phyloP scores from a whole-genome alignment of 148 eudicot species.

The Dianthus caryophyllus region DNA sequence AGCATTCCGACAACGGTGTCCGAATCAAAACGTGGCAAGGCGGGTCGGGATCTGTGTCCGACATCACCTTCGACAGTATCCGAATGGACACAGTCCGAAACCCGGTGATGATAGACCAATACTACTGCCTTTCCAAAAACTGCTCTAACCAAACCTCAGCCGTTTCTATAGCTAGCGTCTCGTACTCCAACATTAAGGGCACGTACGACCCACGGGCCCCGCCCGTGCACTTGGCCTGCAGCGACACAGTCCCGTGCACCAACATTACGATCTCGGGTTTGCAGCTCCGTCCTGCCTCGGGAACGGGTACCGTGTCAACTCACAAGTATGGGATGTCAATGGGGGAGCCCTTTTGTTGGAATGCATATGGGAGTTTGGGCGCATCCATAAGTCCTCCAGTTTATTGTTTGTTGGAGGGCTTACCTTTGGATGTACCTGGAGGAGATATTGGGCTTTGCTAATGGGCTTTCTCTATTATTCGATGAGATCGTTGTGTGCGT shows the following conservation, averaged over 20 bases:
- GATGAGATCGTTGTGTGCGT: too few relatives aligned
- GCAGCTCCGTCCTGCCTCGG: constrained; percentile 43
- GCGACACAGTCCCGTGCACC: constrained; percentile 63
- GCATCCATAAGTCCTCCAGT: constrained; percentile 41
- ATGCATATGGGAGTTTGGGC: constrained; percentile 54
- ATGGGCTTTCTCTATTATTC: too few relatives aligned
- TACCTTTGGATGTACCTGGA: constrained; percentile 31
- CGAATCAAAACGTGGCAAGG: constrained; percentile 98
- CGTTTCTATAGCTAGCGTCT: constrained; percentile 38
- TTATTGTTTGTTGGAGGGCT: constrained; percentile 62
- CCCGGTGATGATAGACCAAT: constrained; percentile 87
- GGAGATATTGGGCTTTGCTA: constrained; percentile 41
- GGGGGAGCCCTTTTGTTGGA: constrained; percentile 65
- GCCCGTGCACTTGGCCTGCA: constrained; percentile 63
- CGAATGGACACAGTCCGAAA: constrained; percentile 82
- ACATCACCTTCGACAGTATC: constrained; percentile 50
- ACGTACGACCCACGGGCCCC: constrained; percentile 62
- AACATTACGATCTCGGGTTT: constrained; percentile 51
- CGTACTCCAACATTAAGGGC: constrained; percentile 53
- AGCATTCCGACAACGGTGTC: constrained; percentile 75
- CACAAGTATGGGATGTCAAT: constrained; percentile 9
- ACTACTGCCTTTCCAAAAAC: constrained; percentile 54
- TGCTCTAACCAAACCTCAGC: constrained; percentile 75
- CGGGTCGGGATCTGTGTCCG: constrained; percentile 79
- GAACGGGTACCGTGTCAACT: constrained; percentile 1